Conservation (phyloP, 1,284 basidiomycete species). For the Trichosporon faecale region DNA sequence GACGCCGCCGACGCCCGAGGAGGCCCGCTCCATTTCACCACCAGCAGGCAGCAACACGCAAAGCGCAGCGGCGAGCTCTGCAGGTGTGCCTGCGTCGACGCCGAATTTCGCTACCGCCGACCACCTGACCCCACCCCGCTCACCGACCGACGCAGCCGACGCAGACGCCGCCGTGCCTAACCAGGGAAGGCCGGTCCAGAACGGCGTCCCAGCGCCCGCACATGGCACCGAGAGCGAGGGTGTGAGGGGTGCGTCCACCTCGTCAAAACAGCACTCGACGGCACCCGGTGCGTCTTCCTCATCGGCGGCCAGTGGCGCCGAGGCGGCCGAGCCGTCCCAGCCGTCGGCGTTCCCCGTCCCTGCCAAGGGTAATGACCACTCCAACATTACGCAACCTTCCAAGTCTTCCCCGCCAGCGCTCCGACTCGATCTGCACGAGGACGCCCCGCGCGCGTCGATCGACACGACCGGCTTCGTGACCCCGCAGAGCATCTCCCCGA, state of each 20-base stretch:
- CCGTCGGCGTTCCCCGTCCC: neutral
- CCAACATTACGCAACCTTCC: neutral
- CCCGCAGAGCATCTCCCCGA: neutral
- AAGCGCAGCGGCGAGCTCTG: neutral
- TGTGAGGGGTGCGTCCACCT: neutral
- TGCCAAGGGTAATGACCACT: neutral
- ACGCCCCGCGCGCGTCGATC: neutral
- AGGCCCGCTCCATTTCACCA: neutral
- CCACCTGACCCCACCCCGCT: neutral
- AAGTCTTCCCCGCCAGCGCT: neutral
- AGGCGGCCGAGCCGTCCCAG: no score
- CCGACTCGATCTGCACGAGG: neutral
- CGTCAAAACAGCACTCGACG: neutral
- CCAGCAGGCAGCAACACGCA: neutral
- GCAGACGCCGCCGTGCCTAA: neutral
- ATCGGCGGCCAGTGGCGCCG: neutral
- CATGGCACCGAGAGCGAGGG: neutral
- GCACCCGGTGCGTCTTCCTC: neutral
- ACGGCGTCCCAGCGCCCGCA: neutral
- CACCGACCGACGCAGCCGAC: neutral
- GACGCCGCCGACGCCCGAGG: neutral
- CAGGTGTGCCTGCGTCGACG: no score
- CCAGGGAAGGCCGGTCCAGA: neutral
- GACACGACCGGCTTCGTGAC: slow-evolving; percentile 1
- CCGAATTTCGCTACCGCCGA: neutral